Base-by-base conservation (phyloP, 2,329 filamentous ascomycete species). In the Neonectria coccinea region DNA sequence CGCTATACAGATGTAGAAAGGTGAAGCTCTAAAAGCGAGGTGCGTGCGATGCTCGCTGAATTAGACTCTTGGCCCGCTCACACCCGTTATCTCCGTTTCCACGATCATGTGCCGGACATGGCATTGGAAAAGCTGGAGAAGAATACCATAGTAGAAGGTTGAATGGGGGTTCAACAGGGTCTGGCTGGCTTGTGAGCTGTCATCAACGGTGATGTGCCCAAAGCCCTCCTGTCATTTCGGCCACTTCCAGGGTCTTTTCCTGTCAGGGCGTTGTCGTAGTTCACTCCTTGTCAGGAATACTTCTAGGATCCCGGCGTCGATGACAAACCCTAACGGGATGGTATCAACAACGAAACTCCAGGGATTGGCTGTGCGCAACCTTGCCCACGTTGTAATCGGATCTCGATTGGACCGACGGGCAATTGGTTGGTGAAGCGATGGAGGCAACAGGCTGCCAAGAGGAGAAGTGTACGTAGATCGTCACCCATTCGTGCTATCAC, bases 361-460 rank as follows among this genome's bases (percentile, higher is more conserved):
- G n/a, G 27, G 45, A 22, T 44, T 59, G 58, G 25, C 22, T 48
- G 10, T 12, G 39, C n/a, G 22, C 29, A 33, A 44, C 56, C 56
- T 59, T 57, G 51, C 36, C 36, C 50, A 64, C 61, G 53, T 59
- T 20, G 44, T 54, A 60, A 63, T 71, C 67, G 62, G 68, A 73
- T 67, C 67, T 67, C 67, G 62, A 67, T 73, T 73, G n/a, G 22
- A 45, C 62, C 65, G 65, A 71, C 44, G 14, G 45, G 53, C 45
- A 56, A 39, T 31, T 42, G 39, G 39, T 8, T 7, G 16, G 39
- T 11, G n/a, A 42, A 42, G 16, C 39, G 9, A 20, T 42, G 8
- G n/a, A 14, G 11, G 33, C 4, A 16, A 36, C 8, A 20, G n/a
- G 39, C n/a, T 42, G n/a, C 39, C n/a, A 11, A 42, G 39, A 42